Evolutionary conservation across 1,284 basidiomycete genomes (phyloP), one percentile per base, ranked within the genome.

Genomic region (Cutaneotrichosporon sp.): DNA sequence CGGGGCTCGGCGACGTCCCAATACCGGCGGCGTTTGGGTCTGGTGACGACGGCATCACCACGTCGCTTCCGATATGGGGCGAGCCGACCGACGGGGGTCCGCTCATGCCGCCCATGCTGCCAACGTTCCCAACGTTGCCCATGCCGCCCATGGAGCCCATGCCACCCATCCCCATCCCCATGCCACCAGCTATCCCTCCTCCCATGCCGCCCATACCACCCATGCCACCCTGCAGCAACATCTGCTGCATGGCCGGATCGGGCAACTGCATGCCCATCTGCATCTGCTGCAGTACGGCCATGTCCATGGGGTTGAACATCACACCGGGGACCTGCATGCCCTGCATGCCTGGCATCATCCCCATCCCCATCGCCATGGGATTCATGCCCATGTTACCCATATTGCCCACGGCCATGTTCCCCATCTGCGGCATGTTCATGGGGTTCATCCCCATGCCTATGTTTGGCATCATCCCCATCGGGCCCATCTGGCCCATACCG

Each of bases 161-260:
- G n/a, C 63, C 67, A 16, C 66, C 71, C 53, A 67, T 64, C 16
- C 42, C 42, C 26, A 33, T 39, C 19, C 51, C 42, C 26, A 33
- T 39, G 19, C 51, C 49, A 43, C 55, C 51, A 24, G 39, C 46
- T 24, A 54, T 47, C 52, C 55, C 51, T n/a, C 56, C 45, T 0
- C 73, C 72, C 75, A 79, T 80, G 16, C 59, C 63, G 9, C 54
- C 75, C 31, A 73, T 79, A 46, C 41, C 75, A 49, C 73, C 49
- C 75, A 79, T 79, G 16, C 55, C 60, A 26, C 75, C 76, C 16
- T 16, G 20, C 38, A 12, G 9, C n/a, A n/a, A n/a, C 38, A 22
- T 41, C 20, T 14, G 22, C 34, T 37, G 34, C 43, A 31, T 45
- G 11, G 19, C 43, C 7, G 16, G n/a, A 27, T n/a, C 29, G 14